A percentile compares a stretch with the other conserved stretches of the same genome.
Conservation (phyloP, 257 asterid genomes). For the Lycium barbarum region DNA sequence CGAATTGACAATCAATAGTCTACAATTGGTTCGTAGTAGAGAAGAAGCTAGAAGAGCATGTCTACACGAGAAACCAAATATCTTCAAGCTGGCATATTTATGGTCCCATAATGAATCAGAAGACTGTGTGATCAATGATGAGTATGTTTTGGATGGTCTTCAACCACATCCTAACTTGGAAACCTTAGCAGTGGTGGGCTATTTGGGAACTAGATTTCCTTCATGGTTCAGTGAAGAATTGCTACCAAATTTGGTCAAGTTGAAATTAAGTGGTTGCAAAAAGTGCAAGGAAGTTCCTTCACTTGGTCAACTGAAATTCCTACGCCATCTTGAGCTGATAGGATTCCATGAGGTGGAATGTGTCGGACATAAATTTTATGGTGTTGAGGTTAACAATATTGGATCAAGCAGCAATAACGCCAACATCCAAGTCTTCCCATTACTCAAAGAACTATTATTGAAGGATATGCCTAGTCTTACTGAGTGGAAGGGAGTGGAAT, state of each 20-base stretch:
- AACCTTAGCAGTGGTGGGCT: not conserved
- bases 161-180: slow-evolving; percentile 37
- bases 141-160: slow-evolving; percentile 38
- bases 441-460: not conserved
- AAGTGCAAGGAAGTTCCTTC: slow-evolving; percentile 36
- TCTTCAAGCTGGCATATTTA: not conserved
- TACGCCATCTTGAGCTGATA: not conserved
- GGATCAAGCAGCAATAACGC: not conserved
- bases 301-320: slow-evolving; percentile 39
- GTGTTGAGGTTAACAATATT: not conserved
- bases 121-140: not conserved
- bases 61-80: slow-evolving; percentile 19
- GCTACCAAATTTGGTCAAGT: slow-evolving; percentile 16
- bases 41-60: slow-evolving; percentile 35
- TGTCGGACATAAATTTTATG: not conserved
- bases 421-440: slow-evolving; percentile 16
- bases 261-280: not conserved
- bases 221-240: slow-evolving; percentile 24
- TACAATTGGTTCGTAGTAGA: slow-evolving; percentile 26
- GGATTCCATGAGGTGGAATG: not conserved
- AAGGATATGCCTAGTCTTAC: slow-evolving; percentile 15
- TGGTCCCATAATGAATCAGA: slow-evolving; percentile 3
- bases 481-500: slow-evolving; percentile 28
- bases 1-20: not conserved
- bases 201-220: slow-evolving; percentile 27